Evolutionary conservation across 2,329 filamentous ascomycete species (phyloP).

Genomic region (Sarocladium kiliense): DNA sequence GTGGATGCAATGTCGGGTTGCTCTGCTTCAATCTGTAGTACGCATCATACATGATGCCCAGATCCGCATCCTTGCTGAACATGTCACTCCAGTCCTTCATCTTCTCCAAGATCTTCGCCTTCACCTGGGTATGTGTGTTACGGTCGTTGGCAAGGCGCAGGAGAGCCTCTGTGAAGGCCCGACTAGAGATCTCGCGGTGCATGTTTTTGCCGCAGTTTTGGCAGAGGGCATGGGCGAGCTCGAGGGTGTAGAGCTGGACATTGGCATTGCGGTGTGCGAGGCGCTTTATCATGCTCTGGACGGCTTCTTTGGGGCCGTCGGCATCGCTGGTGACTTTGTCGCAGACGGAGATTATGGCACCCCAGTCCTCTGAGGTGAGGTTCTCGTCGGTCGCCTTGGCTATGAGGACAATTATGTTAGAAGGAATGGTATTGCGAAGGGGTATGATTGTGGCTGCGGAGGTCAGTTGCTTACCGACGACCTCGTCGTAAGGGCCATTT

Average conservation of each 20-base stretch:
- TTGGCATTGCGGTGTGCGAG: slow-evolving; percentile 92
- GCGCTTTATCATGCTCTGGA: slow-evolving; percentile 85
- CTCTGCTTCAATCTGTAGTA: slow-evolving; percentile 77
- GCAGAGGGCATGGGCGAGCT: slow-evolving; percentile 86
- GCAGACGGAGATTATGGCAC: slow-evolving; percentile 59
- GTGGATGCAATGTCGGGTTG: slow-evolving; percentile 86
- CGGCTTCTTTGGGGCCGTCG: slow-evolving; percentile 71
- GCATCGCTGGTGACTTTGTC: slow-evolving; percentile 51
- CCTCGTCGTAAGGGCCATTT: slow-evolving; percentile 53
- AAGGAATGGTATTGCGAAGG: not conserved
- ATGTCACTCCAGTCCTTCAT: slow-evolving; percentile 97
- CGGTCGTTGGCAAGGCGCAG: slow-evolving; percentile 86
- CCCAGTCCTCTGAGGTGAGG: slow-evolving; percentile 75
- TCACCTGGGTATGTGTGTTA: slow-evolving; percentile 95
- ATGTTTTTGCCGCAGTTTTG: slow-evolving; percentile 86
- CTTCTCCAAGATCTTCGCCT: slow-evolving; percentile 91
- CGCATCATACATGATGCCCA: slow-evolving; percentile 96
- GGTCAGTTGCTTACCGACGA: slow-evolving; percentile 41
- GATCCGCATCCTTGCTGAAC: slow-evolving; percentile 82
- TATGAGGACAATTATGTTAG: slow-evolving; percentile 23
- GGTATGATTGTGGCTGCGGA: not conserved
- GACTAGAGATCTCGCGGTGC: slow-evolving; percentile 84
- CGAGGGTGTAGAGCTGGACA: slow-evolving; percentile 90
- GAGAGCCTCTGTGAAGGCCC: slow-evolving; percentile 90
- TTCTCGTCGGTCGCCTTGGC: slow-evolving; percentile 93